A percentile compares a stretch with the other conserved stretches of the same genome.
Evolutionary conservation across 2,329 filamentous ascomycete species (phyloP).

Genomic region (Botryosphaeria dothidea): DNA sequence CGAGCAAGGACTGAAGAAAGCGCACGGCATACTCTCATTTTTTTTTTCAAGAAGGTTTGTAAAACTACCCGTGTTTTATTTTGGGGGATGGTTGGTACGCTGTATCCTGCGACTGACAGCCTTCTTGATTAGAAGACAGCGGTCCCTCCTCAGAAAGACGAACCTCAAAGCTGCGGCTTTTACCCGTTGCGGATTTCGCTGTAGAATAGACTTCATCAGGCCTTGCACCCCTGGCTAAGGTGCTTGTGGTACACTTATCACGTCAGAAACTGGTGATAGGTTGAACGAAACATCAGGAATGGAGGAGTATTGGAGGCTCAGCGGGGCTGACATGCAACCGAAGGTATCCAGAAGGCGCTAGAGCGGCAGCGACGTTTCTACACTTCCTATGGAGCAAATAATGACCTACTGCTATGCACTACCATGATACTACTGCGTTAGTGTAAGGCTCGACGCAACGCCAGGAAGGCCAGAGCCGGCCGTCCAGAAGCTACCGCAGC

Average conservation of each 20-base stretch:
- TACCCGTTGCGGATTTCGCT: no score
- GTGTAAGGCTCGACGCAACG: background rate
- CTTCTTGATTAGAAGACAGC: no score
- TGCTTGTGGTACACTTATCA: background rate
- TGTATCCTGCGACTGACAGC: no score
- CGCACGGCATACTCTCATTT: no score
- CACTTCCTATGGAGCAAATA: background rate
- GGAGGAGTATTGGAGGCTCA: background rate
- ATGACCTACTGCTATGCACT: background rate
- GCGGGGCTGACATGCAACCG: background rate
- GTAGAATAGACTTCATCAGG: no score
- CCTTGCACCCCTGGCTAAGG: background rate
- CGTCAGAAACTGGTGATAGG: background rate
- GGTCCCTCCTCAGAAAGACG: no score
- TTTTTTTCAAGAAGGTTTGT: no score
- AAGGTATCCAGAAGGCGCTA: background rate
- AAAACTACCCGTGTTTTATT: no score
- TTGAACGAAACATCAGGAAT: no score
- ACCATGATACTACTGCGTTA: background rate
- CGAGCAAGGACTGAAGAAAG: no score
- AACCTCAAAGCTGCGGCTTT: no score
- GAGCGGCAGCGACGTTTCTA: background rate
- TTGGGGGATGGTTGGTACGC: no score
- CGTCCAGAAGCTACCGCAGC: background rate
- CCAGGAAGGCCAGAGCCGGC: background rate